Evolutionary conservation across 495 filamentous ascomycete genomes (phyloP), one percentile per base, ranked within the genome.

Genomic region (Neurospora sp.): DNA sequence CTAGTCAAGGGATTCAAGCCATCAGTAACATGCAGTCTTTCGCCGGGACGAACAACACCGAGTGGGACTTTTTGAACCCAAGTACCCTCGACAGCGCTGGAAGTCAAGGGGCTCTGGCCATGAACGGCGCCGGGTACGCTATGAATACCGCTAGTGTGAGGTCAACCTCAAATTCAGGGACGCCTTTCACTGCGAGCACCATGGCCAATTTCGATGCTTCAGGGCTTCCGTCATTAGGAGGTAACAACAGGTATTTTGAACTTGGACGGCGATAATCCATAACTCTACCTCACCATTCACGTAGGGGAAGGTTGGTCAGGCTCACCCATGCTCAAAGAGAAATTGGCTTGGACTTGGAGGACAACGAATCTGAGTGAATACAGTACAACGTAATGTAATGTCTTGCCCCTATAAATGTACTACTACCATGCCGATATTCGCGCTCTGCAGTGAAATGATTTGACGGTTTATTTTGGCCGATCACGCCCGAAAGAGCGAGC

Each of bases 61-160:
- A 84, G 70, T 81, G 83, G 70, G 69, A 39, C 40, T 72, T 85
- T 44, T 80, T 85, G 38, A 83, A 84, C 71, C 76, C 83, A 2
- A 73, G 76, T 39, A 76, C 74, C 71, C 70, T 85, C 39, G 83
- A 85, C 68, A 76, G 80, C 3, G 61, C 78, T 40, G 78, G 74
- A 14, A 81, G 73, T 44, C 80, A 80, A 53, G 71, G 69, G 8
- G 38, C 74, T 5, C 38, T 80, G 70, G 75, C 73, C 0, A 41
- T 80, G 61, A 73, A 68, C 41, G 77, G 69, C 59, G 18, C 74
- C 7, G 73, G 46, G 69, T 81, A 81, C 69, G 65, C 68, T 46
- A 70, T 79, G 22, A 69, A 59, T 31, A 27, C 72, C n/a, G 71
- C 73, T 27, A 69, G 59, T 31, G 75, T 74, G 42, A 73, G 78